Base-by-base conservation (phyloP, 345 rosid genomes). In the Camelina hispida region DNA sequence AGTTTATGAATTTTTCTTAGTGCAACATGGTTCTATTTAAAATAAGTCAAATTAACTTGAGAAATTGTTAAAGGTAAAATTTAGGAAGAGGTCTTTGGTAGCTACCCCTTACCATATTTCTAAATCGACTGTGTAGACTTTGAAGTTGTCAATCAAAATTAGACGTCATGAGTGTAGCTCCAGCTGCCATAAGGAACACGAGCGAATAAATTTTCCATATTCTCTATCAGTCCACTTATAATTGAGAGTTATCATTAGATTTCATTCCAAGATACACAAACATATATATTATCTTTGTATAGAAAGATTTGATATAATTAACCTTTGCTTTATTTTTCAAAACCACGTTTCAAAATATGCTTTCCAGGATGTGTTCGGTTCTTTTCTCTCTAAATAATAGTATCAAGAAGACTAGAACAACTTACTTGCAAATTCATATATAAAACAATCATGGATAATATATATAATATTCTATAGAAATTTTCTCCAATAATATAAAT, bases 71-170 rank as follows among this genome's bases (percentile, higher is more conserved):
- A 59, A 67, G 17, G 72, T 67, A 68, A 68, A 67, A 75, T 25
- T 28, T 4, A 38, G 10, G 73, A 75, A 64, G 30, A 65, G 34
- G 65, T 65, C 71, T 46, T 73, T 62, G 66, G 66, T 56, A 57
- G 78, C 66, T 66, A 74, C 32, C 11, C 8, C 35, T 74, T 74
- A 47, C 59, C 13, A 15, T 14, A 43, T 43, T 35, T 2, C 44
- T 65, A 34, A 15, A 44, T 66, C 18, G 18, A 18, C 20, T 55
- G 23, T 11, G 63, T 15, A 57, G 57, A 65, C 78, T 74, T 65
- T 66, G 66, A 74, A 65, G 25, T 66, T 57, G 59, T 74, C 72
- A 74, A 66, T 66, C 55, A 37, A 66, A 55, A 64, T 37, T 55
- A 9, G 44, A 56, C 38, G 57, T 55, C 71, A 73, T 34, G 20